Evolutionary conservation across 345 rosid species (phyloP), one percentile per base, ranked within the genome.

Genomic region (Physaria fendleri): DNA sequence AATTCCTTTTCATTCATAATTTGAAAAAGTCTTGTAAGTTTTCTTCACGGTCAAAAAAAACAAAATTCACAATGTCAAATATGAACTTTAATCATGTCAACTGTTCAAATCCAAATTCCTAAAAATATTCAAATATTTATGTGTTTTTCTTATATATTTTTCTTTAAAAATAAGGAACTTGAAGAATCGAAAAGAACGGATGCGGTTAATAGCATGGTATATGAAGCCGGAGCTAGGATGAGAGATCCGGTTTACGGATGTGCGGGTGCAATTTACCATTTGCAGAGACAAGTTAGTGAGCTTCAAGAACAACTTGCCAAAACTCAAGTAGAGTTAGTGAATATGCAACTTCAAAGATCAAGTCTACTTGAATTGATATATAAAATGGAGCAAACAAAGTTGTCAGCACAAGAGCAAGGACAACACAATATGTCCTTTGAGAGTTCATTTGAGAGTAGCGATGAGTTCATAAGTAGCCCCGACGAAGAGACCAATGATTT

Each of bases 131-230:
- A n/a, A n/a, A 33, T 15, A 20, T 59, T 33, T 7, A 42, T 42
- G 25, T 51, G 1, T 14, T 14, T 21, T 29, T 45, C n/a, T n/a
- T n/a, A n/a, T n/a, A n/a, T n/a, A n/a, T n/a, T n/a, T n/a, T n/a
- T n/a, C 33, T 54, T 39, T 20, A 14, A 3, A 35, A 8, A 13
- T 12, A 68, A 90, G 97, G 95, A 90, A 52, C 85, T 90, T n/a
- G 92, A 95, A 3, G 95, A 90, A 54, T 56, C 85, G 0, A 88
- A 84, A 29, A 82, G 93, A 65, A 88, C 93, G 0, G 97, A 90
- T 52, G 97, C 97, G 8, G 97, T 90, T 43, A 90, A 93, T 76
- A 87, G 95, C 78, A 90, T 90, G 97, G 97, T 87, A 1, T 90
- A 90, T n/a, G 97, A 90, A 59, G 97, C 97, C 0, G 73, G 87